Conservation (phyloP, 345 rosid species). For the Sisymbrium irio region DNA sequence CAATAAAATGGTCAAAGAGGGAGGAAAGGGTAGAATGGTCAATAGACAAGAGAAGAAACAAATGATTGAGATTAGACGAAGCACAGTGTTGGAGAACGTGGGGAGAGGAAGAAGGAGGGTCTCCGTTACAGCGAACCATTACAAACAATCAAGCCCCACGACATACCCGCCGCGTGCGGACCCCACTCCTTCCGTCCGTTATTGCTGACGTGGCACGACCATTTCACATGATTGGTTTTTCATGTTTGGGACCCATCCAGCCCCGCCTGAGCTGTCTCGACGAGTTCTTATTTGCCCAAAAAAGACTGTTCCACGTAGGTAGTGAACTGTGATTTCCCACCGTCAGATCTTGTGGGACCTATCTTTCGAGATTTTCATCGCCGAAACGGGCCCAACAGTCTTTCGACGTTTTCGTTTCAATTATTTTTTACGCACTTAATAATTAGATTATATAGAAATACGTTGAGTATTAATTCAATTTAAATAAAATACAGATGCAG, state of each 20-base stretch:
- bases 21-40: slow-evolving; percentile 37
- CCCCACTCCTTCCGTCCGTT: slow-evolving; percentile 29
- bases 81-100: slow-evolving; percentile 54
- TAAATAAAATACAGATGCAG: too few relatives aligned
- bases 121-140: slow-evolving; percentile 34
- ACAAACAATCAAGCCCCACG: slow-evolving; percentile 15
- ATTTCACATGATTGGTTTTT: slow-evolving; percentile 60
- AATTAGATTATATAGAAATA: too few relatives aligned
- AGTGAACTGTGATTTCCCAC: slow-evolving; percentile 23
- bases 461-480: too few relatives aligned
- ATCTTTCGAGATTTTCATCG: neutral
- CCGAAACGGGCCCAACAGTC: neutral
- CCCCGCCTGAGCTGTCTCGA: slow-evolving; percentile 59
- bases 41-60: neutral
- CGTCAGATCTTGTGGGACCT: slow-evolving; percentile 39
- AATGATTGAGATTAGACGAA: slow-evolving; percentile 48
- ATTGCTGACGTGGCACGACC: slow-evolving; percentile 48
- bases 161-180: slow-evolving; percentile 26
- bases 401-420: neutral
- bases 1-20: neutral
- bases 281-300: neutral
- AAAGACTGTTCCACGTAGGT: slow-evolving; percentile 20
- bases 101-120: slow-evolving; percentile 25
- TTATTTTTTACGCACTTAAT: neutral
- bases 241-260: slow-evolving; percentile 40